phyloP scores from a whole-genome alignment of 192 early-diverging fungal species.

The Backusella australiensis region DNA sequence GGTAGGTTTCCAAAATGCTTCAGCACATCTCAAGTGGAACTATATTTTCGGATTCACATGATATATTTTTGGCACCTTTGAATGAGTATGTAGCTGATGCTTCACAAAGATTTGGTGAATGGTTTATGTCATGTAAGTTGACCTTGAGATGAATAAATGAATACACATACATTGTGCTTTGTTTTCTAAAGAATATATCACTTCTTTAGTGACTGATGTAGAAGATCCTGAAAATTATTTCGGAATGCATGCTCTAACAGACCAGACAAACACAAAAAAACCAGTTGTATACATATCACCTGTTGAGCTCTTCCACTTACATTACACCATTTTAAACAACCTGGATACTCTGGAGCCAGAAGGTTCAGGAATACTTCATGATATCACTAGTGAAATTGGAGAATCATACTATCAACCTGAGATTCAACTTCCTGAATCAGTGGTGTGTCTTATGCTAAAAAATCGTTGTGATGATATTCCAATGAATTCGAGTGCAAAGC shows the following conservation, averaged over 20 bases:
- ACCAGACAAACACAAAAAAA: constrained; percentile 73
- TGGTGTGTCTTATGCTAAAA: constrained; percentile 64
- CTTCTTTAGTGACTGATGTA: constrained; percentile 69
- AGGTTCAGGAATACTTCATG: constrained; percentile 61
- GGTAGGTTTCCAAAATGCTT: constrained; percentile 77
- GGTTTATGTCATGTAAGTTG: constrained; percentile 64
- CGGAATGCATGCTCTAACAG: constrained; percentile 86
- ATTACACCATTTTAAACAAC: constrained; percentile 77
- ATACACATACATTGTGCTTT: neutral
- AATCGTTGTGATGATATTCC: constrained; percentile 66
- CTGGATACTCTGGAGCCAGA: constrained; percentile 71
- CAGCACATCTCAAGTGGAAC: constrained; percentile 75
- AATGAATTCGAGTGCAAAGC: constrained; percentile 33
- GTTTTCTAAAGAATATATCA: neutral
- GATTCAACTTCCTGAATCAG: constrained; percentile 38
- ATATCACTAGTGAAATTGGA: constrained; percentile 70
- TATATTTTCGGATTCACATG: constrained; percentile 6
- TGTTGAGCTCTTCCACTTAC: constrained; percentile 88
- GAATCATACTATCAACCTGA: constrained; percentile 39
- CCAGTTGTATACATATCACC: constrained; percentile 88
- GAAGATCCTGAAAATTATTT: constrained; percentile 87
- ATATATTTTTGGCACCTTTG: constrained; percentile 15
- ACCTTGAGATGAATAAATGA: neutral
- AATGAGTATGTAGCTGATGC: constrained; percentile 45
- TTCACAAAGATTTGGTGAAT: constrained; percentile 74